These are phyloP conservation scores for Paramarasmius palmivorus DNA, from an alignment of 1,284 basidiomycete genomes.

Conservation along the genomic window DNA sequence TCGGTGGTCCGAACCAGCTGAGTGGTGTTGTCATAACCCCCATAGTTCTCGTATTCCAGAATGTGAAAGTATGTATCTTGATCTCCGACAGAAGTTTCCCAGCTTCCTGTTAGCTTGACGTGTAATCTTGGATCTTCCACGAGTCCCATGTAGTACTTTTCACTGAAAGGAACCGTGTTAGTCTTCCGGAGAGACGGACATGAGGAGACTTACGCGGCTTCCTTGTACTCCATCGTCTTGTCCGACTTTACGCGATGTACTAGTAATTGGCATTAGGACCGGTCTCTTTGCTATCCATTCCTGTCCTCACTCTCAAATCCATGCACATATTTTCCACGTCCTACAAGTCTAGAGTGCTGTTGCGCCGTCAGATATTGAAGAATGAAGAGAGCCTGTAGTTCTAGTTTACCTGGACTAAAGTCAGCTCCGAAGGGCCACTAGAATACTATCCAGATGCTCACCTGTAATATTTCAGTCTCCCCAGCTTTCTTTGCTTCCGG, in stretches of 20 bases:
- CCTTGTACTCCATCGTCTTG: constrained; percentile 79
- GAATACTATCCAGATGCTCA: background rate
- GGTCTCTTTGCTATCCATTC: background rate
- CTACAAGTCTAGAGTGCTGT: constrained; percentile 78
- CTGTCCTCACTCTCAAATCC: constrained; percentile 76
- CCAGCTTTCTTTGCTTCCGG: constrained; percentile 83
- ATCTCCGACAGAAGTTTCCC: constrained; percentile 86
- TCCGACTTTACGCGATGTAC: constrained; percentile 85
- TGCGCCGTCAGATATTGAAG: background rate
- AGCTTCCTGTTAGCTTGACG: constrained; percentile 88
- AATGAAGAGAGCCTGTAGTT: background rate
- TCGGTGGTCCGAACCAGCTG: constrained; percentile 59
- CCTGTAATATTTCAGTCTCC: constrained; percentile 69
- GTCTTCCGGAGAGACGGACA: constrained; percentile 8
- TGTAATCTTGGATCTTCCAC: constrained; percentile 71
- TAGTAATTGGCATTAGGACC: constrained; percentile 26
- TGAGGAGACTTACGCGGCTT: constrained; percentile 68
- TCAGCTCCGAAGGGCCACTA: background rate
- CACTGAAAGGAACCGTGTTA: constrained; percentile 42
- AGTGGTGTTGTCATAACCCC: constrained; percentile 76
- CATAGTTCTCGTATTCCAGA: constrained; percentile 88
- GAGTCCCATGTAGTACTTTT: constrained; percentile 79
- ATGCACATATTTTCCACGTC: constrained; percentile 86
- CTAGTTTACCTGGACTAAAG: too few species aligned
- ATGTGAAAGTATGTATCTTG: constrained; percentile 87